A percentile compares a stretch with the other conserved stretches of the same genome.
Evolutionary conservation across 129 eudicot genomes (phyloP).

Genomic region (Smallanthus sonchifolius): DNA sequence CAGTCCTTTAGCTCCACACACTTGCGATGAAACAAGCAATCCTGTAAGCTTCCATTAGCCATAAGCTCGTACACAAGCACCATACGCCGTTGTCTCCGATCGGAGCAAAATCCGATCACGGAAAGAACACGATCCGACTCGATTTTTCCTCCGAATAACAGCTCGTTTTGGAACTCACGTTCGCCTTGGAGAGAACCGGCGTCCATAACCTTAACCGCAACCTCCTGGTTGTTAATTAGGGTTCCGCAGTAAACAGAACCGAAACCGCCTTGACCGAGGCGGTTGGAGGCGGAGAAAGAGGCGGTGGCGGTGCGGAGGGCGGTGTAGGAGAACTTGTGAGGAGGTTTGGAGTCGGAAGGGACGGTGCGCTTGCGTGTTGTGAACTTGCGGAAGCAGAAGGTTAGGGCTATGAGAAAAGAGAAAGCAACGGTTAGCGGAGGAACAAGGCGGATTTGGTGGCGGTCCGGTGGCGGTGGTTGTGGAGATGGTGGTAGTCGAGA

Average conservation of each 20-base stretch:
- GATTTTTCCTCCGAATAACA: slow-evolving; percentile 59
- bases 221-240: slow-evolving; percentile 31
- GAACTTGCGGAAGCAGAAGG: slow-evolving; percentile 67
- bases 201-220: slow-evolving; percentile 90
- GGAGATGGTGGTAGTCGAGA: slow-evolving; percentile 43
- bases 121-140: slow-evolving; percentile 42
- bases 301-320: slow-evolving; percentile 78
- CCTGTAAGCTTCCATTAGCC: slow-evolving; percentile 86
- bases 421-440: slow-evolving; percentile 52
- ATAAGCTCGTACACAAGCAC: slow-evolving; percentile 82
- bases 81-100: slow-evolving; percentile 66
- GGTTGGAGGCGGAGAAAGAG: slow-evolving; percentile 58
- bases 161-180: slow-evolving; percentile 92
- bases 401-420: slow-evolving; percentile 54
- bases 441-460: slow-evolving; percentile 13
- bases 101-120: slow-evolving; percentile 73
- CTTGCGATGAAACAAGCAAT: slow-evolving; percentile 69
- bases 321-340: slow-evolving; percentile 70
- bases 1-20: slow-evolving; percentile 54
- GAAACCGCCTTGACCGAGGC: slow-evolving; percentile 93
- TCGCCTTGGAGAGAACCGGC: slow-evolving; percentile 91
- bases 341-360: slow-evolving; percentile 55
- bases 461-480: slow-evolving; percentile 34
- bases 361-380: slow-evolving; percentile 58
- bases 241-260: slow-evolving; percentile 81